Evolutionary conservation across 2,329 filamentous ascomycete genomes (phyloP).

Genomic region (Hypomyces rosellus): DNA sequence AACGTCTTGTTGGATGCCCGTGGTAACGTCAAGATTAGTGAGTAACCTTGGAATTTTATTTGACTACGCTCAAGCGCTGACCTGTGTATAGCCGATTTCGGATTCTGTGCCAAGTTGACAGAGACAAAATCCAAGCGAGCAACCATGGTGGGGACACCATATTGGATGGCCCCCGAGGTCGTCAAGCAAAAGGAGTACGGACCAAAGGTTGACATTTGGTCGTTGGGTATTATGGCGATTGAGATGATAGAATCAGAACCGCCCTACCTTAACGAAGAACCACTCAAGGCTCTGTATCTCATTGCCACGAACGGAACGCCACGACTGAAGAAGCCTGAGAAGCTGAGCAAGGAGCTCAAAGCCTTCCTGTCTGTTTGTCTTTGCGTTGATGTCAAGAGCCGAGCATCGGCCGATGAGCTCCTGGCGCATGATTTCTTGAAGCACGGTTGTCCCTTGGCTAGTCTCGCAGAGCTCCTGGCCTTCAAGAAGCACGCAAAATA

Average conservation of each 20-base stretch:
- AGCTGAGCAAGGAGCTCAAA: slow-evolving; percentile 95
- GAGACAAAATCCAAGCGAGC: slow-evolving; percentile 95
- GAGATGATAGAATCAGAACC: slow-evolving; percentile 99
- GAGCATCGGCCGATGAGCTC: slow-evolving; percentile 85
- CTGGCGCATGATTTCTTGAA: slow-evolving; percentile 90
- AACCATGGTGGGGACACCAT: slow-evolving; percentile 98
- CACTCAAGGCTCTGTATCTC: slow-evolving; percentile 91
- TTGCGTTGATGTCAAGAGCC: slow-evolving; percentile 91
- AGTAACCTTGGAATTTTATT: slow-evolving; percentile 31
- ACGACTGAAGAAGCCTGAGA: slow-evolving; percentile 95
- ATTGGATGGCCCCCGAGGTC: slow-evolving; percentile 99
- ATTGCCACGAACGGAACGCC: slow-evolving; percentile 98
- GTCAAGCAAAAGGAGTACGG: slow-evolving; percentile 99
- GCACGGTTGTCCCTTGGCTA: slow-evolving; percentile 77
- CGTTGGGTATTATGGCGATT: slow-evolving; percentile 97
- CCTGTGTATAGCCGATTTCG: slow-evolving; percentile 76
- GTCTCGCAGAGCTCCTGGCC: slow-evolving; percentile 77
- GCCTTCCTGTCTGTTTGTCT: slow-evolving; percentile 93
- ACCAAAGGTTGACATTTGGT: slow-evolving; percentile 98
- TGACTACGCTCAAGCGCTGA: slow-evolving; percentile 6
- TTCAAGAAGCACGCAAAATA: slow-evolving; percentile 74
- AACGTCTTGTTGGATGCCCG: slow-evolving; percentile 92
- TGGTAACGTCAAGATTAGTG: slow-evolving; percentile 96
- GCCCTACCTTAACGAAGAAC: slow-evolving; percentile 96
- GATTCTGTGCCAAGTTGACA: slow-evolving; percentile 97